Conservation (phyloP, 352 stramenopile genomes). For the Globisporangium mamillatum region DNA sequence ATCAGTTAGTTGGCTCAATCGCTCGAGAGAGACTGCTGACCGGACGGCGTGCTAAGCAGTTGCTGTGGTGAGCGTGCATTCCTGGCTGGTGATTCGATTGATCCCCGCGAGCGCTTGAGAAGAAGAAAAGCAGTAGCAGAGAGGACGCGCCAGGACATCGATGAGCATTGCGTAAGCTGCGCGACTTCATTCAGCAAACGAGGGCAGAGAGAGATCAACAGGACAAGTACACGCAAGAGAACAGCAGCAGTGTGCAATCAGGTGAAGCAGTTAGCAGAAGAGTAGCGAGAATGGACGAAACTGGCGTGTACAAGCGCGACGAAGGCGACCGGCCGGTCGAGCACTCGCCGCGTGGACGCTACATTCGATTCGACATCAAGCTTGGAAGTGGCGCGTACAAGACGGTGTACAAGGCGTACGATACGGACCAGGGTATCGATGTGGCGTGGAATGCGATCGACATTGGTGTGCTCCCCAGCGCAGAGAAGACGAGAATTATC, state of each 20-base stretch:
- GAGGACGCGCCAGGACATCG: conserved; percentile 1
- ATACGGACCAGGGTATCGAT: conserved; percentile 98
- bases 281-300: conserved; percentile 47
- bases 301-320: conserved; percentile 68
- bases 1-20: neutral
- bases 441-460: conserved; percentile 99
- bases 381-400: conserved; percentile 86
- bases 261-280: conserved; percentile 7
- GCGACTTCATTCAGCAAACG: neutral
- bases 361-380: conserved; percentile 86
- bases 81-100: neutral
- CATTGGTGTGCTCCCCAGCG: conserved; percentile 93
- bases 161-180: conserved; percentile 15
- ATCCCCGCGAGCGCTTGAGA: neutral
- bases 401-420: conserved; percentile 94
- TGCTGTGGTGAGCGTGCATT: neutral
- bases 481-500: conserved; percentile 95
- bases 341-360: conserved; percentile 74
- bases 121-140: neutral
- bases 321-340: conserved; percentile 75
- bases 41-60: neutral
- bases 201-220: neutral
- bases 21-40: neutral
- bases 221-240: neutral
- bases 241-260: neutral